Evolutionary conservation across 345 rosid species (phyloP), one percentile per base, ranked within the genome.

Genomic region (Pistacia vera): DNA sequence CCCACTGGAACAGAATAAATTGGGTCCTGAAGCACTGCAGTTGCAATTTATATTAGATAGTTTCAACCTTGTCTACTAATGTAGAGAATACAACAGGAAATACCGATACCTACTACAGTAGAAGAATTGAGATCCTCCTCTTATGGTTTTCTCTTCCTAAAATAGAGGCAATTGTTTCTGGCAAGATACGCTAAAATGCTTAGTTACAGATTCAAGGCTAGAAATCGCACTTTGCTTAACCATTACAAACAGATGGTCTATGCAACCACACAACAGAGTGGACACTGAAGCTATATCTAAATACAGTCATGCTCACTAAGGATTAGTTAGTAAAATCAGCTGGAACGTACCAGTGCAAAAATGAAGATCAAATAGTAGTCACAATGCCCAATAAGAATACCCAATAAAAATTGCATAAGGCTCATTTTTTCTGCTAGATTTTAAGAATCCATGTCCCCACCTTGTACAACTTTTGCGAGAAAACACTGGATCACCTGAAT

Each of bases 361-460:
- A 73, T 49, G 60, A 62, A 73, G 28, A 30, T 73, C 60, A 73
- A 48, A 48, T 54, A 49, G 48, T 38, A 17, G 17, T 60, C 66
- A 55, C 49, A 30, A 33, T 73, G 59, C 75, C 17, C 67, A 61
- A 48, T 28, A 62, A 44, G 75, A 68, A 68, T 60, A 41, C 33
- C 60, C 36, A 52, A 62, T 62, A 18, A 16, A 38, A 49, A 18
- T 28, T 10, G 11, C n/a, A n/a, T n/a, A 17, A 33, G 17, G 35
- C 11, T 12, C 49, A 64, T 49, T 35, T 30, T 35, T 9, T n/a
- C 30, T 33, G 35, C 61, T 8, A 49, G 48, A 20, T 8, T 63
- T 51, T 44, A 49, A 17, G 33, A 28, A 12, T 48, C 33, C 59
- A 48, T 5, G 68, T 35, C 68, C 5, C 5, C 13, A 11, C 9